phyloP scores from a whole-genome alignment of 169 alveolate genomes.

The Prorocentrum cordatum region DNA sequence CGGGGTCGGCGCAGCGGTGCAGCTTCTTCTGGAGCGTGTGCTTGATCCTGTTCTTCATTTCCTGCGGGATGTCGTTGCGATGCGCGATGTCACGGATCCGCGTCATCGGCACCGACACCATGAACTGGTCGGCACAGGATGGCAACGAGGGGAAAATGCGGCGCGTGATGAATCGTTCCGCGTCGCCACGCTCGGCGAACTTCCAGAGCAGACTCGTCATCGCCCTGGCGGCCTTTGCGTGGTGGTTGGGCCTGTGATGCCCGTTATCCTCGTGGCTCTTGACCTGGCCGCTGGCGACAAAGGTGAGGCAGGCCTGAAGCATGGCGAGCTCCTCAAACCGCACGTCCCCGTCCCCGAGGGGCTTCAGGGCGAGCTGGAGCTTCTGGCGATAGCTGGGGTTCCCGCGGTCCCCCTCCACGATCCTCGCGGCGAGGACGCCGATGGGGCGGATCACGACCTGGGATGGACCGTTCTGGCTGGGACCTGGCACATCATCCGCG shows the following conservation, averaged over 20 bases:
- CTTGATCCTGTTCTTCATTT: constrained; percentile 3
- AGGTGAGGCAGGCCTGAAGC: constrained; percentile 38
- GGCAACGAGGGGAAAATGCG: constrained; percentile 69
- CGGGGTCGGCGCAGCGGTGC: constrained; percentile 75
- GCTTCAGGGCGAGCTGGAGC: no score
- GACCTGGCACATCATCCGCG: no score
- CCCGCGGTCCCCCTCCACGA: no score
- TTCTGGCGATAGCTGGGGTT: no score
- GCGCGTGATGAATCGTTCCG: constrained; percentile 62
- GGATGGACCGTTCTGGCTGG: no score
- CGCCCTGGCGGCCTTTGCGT: constrained; percentile 69
- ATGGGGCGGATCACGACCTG: no score
- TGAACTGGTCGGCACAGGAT: constrained; percentile 70
- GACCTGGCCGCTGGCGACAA: constrained; percentile 64
- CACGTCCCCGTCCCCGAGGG: no score
- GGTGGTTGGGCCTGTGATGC: constrained; percentile 72
- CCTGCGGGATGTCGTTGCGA: constrained; percentile 71
- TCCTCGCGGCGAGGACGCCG: no score
- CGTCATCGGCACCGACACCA: constrained; percentile 71
- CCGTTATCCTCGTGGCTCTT: constrained; percentile 68
- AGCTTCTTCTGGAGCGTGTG: constrained; percentile 73
- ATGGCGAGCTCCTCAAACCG: no score
- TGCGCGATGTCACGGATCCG: constrained; percentile 75
- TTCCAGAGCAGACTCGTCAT: constrained; percentile 50
- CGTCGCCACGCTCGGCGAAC: constrained; percentile 21